These are phyloP conservation scores for Citrus sinensis DNA, from an alignment of 345 rosid genomes.

Conservation along the genomic window DNA sequence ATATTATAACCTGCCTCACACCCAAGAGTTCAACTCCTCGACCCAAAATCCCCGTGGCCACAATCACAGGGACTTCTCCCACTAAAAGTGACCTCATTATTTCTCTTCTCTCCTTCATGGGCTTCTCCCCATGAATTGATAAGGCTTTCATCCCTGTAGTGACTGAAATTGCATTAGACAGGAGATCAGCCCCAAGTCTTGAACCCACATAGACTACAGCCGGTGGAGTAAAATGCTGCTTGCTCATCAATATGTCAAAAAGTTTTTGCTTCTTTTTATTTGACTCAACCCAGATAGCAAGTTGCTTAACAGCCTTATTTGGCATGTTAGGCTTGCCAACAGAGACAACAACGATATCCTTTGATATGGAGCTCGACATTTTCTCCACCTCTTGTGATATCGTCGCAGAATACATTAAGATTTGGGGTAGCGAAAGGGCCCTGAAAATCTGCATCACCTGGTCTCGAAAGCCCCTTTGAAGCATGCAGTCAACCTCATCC, in stretches of 20 bases:
- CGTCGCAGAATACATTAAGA: slow-evolving; percentile 85
- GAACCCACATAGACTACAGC: slow-evolving; percentile 80
- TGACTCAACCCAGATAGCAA: slow-evolving; percentile 86
- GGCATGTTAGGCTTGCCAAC: slow-evolving; percentile 64
- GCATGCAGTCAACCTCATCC: slow-evolving; percentile 97
- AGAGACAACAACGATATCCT: slow-evolving; percentile 40
- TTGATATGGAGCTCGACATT: slow-evolving; percentile 53
- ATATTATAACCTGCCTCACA: slow-evolving; percentile 82
- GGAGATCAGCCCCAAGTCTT: slow-evolving; percentile 86
- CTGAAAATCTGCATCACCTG: slow-evolving; percentile 82
- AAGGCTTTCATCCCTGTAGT: slow-evolving; percentile 72
- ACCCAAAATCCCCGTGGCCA: slow-evolving; percentile 79
- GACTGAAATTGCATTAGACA: slow-evolving; percentile 65
- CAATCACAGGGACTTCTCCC: slow-evolving; percentile 77
- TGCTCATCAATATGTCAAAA: slow-evolving; percentile 72
- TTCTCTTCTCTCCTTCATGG: slow-evolving; percentile 91
- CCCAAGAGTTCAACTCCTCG: slow-evolving; percentile 79
- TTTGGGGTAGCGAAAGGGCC: slow-evolving; percentile 76
- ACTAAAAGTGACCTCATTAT: slow-evolving; percentile 58
- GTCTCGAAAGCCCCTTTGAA: slow-evolving; percentile 82
- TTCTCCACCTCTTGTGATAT: slow-evolving; percentile 64
- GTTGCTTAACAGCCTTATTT: slow-evolving; percentile 71
- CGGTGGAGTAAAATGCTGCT: slow-evolving; percentile 77
- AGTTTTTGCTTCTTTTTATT: slow-evolving; percentile 95
- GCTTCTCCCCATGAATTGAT: slow-evolving; percentile 88